Evolutionary conservation across 192 early-diverging fungal genomes (phyloP), one percentile per base, ranked within the genome.

Genomic region (Linnemannia zychae): DNA sequence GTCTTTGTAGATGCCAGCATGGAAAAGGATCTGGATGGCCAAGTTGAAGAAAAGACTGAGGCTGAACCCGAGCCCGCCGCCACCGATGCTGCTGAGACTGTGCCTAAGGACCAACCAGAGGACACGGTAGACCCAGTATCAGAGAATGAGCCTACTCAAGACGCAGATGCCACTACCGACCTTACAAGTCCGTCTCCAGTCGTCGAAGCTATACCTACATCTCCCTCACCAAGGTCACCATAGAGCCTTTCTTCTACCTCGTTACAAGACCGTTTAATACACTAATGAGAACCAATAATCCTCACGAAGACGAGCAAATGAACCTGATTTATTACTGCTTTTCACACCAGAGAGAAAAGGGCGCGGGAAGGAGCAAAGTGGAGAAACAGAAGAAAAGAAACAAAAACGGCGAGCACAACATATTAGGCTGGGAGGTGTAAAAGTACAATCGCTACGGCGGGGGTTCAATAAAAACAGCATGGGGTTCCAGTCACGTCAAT

Each of bases 1-100:
- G 75, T 79, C 24, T 65, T 57, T 46, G 68, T 79, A 4, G 71
- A 77, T 57, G 36, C 46, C 36, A 52, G 44, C 3, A 38, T 53
- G n/a, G 73, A 84, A 13, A 52, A 36, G 24, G 71, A 82, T 16
- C 38, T 49, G 44, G 60, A n/a, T 2, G 70, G 1, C 18, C 24
- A 57, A 15, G 5, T 11, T 20, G 50, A 63, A 12, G 68, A 80
- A 24, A 15, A 46, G 11, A 46, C n/a, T 12, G 40, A 18, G 13
- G 15, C 24, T 5, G 40, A 22, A 16, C 31, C 24, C 7, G 60
- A n/a, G n/a, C 17, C 71, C 12, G 16, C 71, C 6, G 28, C 53
- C 13, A 11, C 16, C 4, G 71, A 73, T 13, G 33, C 20, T 16
- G 7, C 46, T 5, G 49, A 13, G 37, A 65, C 24, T 63, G 28